Percentiles rank a stretch among this genome's conserved stretches.
Evolutionary conservation across 345 rosid genomes (phyloP).

Genomic region (Pistacia atlantica): DNA sequence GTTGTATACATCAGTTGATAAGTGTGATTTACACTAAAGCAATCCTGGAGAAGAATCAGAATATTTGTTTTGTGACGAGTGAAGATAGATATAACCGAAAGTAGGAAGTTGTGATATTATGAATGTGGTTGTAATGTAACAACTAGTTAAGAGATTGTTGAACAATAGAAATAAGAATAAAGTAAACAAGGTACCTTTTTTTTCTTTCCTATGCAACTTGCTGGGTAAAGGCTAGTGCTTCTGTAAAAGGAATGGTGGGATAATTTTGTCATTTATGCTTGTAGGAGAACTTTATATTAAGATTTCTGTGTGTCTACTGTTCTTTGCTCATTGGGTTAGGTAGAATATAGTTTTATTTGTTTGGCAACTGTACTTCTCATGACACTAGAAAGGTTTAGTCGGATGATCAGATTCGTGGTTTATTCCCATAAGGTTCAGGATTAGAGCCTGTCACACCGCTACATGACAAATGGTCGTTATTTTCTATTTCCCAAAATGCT

Average conservation of each 20-base stretch:
- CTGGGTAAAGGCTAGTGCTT: slow-evolving; percentile 23
- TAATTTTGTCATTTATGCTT: slow-evolving; percentile 33
- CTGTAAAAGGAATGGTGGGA: slow-evolving; percentile 28
- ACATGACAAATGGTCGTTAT: neutral
- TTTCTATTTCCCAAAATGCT: neutral
- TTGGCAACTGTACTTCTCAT: too few relatives aligned
- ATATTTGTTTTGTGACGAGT: slow-evolving; percentile 26
- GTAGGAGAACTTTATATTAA: neutral
- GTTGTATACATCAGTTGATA: neutral
- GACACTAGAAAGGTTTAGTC: too few relatives aligned
- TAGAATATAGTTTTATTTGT: slow-evolving; percentile 13
- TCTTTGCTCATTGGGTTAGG: slow-evolving; percentile 9
- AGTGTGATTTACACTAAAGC: slow-evolving; percentile 16
- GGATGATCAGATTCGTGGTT: too few relatives aligned
- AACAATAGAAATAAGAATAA: slow-evolving; percentile 33
- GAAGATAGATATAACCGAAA: slow-evolving; percentile 29
- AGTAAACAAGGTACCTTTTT: slow-evolving; percentile 30
- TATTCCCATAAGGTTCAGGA: too few relatives aligned
- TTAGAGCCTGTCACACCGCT: neutral
- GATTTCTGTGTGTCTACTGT: neutral
- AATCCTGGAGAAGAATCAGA: slow-evolving; percentile 33
- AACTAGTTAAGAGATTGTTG: slow-evolving; percentile 26
- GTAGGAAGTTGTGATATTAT: slow-evolving; percentile 25
- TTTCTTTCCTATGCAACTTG: slow-evolving; percentile 33
- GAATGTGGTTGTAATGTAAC: slow-evolving; percentile 15